phyloP scores from a whole-genome alignment of 2,329 filamentous ascomycete species.

The Calycina herbarum region DNA sequence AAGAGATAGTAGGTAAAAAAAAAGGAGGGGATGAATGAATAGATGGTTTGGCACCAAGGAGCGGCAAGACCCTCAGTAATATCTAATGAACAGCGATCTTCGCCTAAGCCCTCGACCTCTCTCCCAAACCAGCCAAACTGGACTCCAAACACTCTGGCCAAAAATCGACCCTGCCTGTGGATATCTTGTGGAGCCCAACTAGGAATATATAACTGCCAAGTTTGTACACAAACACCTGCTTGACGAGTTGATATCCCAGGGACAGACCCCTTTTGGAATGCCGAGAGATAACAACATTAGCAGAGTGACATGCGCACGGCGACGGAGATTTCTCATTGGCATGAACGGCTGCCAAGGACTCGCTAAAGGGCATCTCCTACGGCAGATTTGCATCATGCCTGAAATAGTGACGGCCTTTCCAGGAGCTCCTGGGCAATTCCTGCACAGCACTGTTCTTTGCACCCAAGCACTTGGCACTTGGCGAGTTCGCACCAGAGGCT shows the following conservation, averaged over 20 bases:
- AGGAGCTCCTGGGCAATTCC: slow-evolving; percentile 3
- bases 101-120: not conserved
- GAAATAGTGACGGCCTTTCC: slow-evolving; percentile 10
- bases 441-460: slow-evolving; percentile 1
- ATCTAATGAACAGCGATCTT: not conserved
- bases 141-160: slow-evolving; percentile 20
- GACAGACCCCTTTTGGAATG: slow-evolving; percentile 13
- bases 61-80: not conserved
- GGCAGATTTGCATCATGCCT: slow-evolving; percentile 11
- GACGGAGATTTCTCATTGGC: slow-evolving; percentile 21
- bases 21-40: not conserved
- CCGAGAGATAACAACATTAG: slow-evolving; percentile 24
- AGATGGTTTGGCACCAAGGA: not conserved
- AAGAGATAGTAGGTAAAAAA: not conserved
- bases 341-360: slow-evolving; percentile 14
- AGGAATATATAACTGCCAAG: slow-evolving; percentile 24
- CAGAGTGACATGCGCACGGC: slow-evolving; percentile 7
- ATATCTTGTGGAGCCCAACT: slow-evolving; percentile 17
- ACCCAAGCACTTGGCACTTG: slow-evolving; percentile 1
- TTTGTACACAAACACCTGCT: slow-evolving; percentile 19
- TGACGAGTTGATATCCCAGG: slow-evolving; percentile 18
- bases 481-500: not conserved
- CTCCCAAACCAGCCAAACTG: slow-evolving; percentile 19
- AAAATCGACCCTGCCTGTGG: slow-evolving; percentile 13
- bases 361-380: slow-evolving; percentile 9